Base-by-base conservation (phyloP, 2,329 filamentous ascomycete genomes). In the Alternaria infectoria region DNA sequence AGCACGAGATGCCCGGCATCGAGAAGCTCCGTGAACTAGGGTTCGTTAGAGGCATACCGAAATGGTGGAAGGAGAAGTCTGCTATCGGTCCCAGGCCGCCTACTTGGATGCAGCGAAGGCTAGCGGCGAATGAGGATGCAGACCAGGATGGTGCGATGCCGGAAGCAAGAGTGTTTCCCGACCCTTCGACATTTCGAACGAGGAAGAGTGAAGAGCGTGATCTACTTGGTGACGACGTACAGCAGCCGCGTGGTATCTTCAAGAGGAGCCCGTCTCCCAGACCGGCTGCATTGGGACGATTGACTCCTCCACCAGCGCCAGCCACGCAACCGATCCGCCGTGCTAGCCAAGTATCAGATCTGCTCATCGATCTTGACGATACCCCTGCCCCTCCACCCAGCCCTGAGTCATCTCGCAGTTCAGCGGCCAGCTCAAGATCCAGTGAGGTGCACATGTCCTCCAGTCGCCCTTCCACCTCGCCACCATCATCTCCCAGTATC, bases 1-100 rank as follows among this genome's bases (percentile, higher is more conserved):
- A 93, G 81, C 94, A 97, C 77, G 92, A 96, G 77, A 97, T 97
- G 91, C 94, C 94, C 0, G 89, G 93, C 67, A 84, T 84, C 54
- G 82, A 84, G 0, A 91, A 89, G 1, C 87, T 96, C 70, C 82
- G 87, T 46, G 83, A 86, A 7, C 84, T 97, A 3, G 94, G 94
- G 0, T 86, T 97, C 54, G 80, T 80, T 3, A 44, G 66, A 9
- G 79, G 81, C 3, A 79, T 85, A 15, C 88, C 88, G 9, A 77
- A 78, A 8, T 90, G 88, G 88, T 89, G 83, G 73, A 81, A 82
- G 57, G 84, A 88, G 57, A 83, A 84, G 69, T 70, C 66, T 21
- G 74, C 74, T 1, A 70, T 81, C 5, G 30, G 50, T 30, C 25
- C 57, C 6, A 54, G 64, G 21, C 58, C 61, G 1, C 64, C 57